Conservation (phyloP, 192 early-diverging fungal species). For the Rhizophagus clarus region DNA sequence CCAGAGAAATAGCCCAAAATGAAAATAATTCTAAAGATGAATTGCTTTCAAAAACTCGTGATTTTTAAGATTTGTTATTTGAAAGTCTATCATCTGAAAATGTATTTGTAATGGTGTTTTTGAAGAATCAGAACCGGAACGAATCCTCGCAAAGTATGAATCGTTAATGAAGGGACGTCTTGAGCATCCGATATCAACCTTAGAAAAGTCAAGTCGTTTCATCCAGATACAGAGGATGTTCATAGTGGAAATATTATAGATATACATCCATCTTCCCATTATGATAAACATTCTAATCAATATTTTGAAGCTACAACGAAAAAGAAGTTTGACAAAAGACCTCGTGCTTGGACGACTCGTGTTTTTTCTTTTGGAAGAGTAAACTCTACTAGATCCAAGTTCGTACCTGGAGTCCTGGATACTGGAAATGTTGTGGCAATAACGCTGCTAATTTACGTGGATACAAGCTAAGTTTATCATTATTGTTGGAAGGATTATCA, state of each 20-base stretch:
- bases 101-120: neutral
- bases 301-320: neutral
- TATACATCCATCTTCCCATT: neutral
- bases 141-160: constrained; percentile 10
- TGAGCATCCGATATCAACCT: neutral
- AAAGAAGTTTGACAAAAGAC: neutral
- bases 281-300: neutral
- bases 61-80: constrained; percentile 5
- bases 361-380: neutral
- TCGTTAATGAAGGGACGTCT: neutral
- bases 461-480: neutral
- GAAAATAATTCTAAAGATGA: neutral
- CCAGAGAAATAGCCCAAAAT: neutral
- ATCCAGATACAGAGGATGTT: neutral
- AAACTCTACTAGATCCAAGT: neutral
- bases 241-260: neutral
- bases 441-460: neutral
- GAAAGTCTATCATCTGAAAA: neutral
- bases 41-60: neutral
- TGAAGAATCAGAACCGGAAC: constrained; percentile 5
- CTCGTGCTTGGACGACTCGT: constrained; percentile 5
- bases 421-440: neutral
- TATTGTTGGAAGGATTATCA: neutral
- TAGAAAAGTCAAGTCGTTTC: neutral
- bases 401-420: neutral